phyloP scores from a whole-genome alignment of 768 basidiomycete genomes.

The Lactarius indigo region DNA sequence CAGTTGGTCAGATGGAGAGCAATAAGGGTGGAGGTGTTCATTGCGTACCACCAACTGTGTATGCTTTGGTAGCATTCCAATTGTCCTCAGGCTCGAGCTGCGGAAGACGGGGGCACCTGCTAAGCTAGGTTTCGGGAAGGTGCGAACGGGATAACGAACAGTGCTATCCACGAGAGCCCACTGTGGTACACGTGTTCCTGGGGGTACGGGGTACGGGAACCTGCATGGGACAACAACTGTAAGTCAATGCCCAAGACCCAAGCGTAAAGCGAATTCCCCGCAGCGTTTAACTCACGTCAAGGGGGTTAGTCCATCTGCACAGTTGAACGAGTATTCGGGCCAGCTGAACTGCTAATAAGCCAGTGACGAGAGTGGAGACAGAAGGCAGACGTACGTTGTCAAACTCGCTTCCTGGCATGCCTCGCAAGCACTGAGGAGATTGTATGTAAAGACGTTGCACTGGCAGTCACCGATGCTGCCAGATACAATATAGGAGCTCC shows the following conservation, averaged over 20 bases:
- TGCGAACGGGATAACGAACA: background rate
- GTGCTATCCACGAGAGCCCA: conserved; percentile 4
- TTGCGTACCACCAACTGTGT: background rate
- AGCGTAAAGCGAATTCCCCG: background rate
- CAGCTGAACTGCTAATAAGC: background rate
- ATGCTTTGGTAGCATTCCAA: background rate
- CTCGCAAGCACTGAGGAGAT: conserved; percentile 19
- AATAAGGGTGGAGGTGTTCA: too few relatives aligned
- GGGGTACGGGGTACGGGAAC: conserved; percentile 5
- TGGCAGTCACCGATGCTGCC: conserved; percentile 2
- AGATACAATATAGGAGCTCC: too few relatives aligned
- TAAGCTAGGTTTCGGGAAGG: background rate
- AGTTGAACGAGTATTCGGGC: background rate
- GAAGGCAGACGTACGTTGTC: background rate
- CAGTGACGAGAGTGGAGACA: too few relatives aligned
- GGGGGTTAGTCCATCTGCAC: background rate
- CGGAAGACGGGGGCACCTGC: background rate
- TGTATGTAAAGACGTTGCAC: conserved; percentile 14
- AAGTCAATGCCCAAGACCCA: background rate
- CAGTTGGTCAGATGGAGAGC: background rate
- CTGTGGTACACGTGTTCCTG: background rate
- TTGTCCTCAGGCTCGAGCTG: background rate
- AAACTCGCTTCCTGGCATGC: conserved; percentile 1
- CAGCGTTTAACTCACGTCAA: conserved; percentile 9
- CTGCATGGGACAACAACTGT: background rate